Conservation (phyloP, 2,329 filamentous ascomycete species). For the Arthrobotrys megalospora region DNA sequence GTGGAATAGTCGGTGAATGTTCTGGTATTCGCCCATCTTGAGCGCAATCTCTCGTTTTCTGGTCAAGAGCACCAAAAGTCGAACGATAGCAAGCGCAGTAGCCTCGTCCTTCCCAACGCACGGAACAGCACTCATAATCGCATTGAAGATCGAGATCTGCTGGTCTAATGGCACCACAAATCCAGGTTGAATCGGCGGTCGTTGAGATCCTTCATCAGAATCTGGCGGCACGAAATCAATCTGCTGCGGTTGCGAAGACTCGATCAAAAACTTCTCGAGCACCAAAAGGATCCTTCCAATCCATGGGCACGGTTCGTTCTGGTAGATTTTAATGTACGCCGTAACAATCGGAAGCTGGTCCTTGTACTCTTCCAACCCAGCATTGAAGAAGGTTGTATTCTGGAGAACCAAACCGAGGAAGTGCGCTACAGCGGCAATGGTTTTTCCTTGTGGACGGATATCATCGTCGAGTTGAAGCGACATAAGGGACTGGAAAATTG, state of each 20-base stretch:
- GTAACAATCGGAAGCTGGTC: conserved; percentile 83
- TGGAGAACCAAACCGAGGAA: conserved; percentile 89
- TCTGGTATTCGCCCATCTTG: conserved; percentile 85
- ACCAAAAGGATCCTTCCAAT: conserved; percentile 91
- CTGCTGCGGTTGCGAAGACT: conserved; percentile 81
- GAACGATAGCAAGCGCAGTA: conserved; percentile 84
- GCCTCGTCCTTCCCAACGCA: conserved; percentile 88
- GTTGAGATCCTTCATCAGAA: conserved; percentile 69
- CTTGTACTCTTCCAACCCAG: conserved; percentile 80
- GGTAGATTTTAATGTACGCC: conserved; percentile 81
- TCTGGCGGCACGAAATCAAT: conserved; percentile 68
- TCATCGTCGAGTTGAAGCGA: conserved; percentile 76
- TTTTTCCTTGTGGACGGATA: conserved; percentile 71
- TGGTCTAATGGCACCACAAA: conserved; percentile 76
- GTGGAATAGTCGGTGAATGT: conserved; percentile 89
- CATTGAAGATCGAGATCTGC: conserved; percentile 80
- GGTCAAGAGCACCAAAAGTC: conserved; percentile 89
- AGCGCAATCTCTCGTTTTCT: conserved; percentile 82
- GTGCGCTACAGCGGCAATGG: conserved; percentile 92
- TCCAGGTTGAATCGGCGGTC: conserved; percentile 72
- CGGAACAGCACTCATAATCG: conserved; percentile 86
- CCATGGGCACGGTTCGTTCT: conserved; percentile 90
- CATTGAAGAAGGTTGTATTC: conserved; percentile 83
- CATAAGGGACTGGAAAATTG: conserved; percentile 86
- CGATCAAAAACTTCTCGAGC: conserved; percentile 88